Evolutionary conservation across 1,139 yeast species (phyloP), one percentile per base, ranked within the genome.

Genomic region (Pichia sp.): DNA sequence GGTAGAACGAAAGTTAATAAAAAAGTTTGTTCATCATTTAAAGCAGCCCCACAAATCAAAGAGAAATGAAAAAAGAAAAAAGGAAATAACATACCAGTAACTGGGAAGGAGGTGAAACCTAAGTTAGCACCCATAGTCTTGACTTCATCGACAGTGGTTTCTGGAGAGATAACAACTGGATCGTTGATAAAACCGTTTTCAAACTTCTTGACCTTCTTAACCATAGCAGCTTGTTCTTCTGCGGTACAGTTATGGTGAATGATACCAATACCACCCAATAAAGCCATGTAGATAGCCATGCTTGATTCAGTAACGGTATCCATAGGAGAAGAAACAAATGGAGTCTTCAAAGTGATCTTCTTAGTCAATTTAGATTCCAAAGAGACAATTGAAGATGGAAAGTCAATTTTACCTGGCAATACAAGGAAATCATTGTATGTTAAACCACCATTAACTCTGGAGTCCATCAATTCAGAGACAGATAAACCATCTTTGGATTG

Each of bases 1-100:
- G 95, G 98, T 84, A 92, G 98, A 92, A 92, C 97, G 98, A 92
- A 92, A 92, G 97, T 92, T 88, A 86, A 73, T 65, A 57, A 31
- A 31, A 31, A 31, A 10, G 58, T 60, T 64, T 66, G 67, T 72
- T 79, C 95, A 85, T 85, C 95, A 82, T 66, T 43, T 50, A 53
- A 51, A 45, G 44, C 44, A 32, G 33, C 7, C 7, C 9, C 7
- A 31, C 7, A 31, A 31, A 31, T 8, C 7, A 10, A 8, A 8
- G 10, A 31, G 9, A 7, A 31, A 10, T 31, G 7, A 10, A 42
- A 37, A 37, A 44, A 47, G 44, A 40, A 46, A 46, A 5, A 29
- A 33, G n/a, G 41, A 36, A 33, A 31, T 27, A 55, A 88, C 98
- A 75, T 86, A 92, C 97, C 97, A 69, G 98, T 94, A 64, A 92